Conservation (phyloP, 2,329 filamentous ascomycete species). For the Decorospora gaudefroyi region DNA sequence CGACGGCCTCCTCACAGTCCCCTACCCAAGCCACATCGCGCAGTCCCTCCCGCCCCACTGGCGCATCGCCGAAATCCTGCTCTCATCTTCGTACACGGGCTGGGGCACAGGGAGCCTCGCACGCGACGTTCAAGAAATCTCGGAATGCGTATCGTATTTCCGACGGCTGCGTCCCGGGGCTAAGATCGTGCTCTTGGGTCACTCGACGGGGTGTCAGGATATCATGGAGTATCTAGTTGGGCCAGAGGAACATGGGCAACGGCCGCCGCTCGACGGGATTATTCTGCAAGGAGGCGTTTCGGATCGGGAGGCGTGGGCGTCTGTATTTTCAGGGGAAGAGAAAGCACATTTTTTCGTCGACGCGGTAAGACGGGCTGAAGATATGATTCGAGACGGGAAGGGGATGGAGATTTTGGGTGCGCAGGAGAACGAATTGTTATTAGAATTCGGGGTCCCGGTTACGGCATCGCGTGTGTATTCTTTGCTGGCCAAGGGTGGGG, state of each 20-base stretch:
- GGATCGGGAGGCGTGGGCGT: slow-evolving; percentile 67
- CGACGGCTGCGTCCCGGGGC: slow-evolving; percentile 47
- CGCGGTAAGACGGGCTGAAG: slow-evolving; percentile 55
- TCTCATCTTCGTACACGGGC: slow-evolving; percentile 58
- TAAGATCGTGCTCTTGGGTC: slow-evolving; percentile 70
- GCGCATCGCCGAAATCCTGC: slow-evolving; percentile 57
- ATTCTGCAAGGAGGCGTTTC: slow-evolving; percentile 81
- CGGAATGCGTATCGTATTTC: slow-evolving; percentile 58
- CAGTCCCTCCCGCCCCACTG: slow-evolving; percentile 55
- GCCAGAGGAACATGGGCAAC: slow-evolving; percentile 35
- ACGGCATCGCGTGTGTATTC: slow-evolving; percentile 64
- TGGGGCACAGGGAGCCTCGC: slow-evolving; percentile 60
- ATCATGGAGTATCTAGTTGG: slow-evolving; percentile 65
- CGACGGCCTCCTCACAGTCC: slow-evolving; percentile 69
- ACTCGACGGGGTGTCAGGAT: slow-evolving; percentile 71
- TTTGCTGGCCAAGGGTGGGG: slow-evolving; percentile 63
- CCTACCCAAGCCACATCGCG: slow-evolving; percentile 60
- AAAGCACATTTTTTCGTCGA: slow-evolving; percentile 13
- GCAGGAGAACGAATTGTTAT: slow-evolving; percentile 34
- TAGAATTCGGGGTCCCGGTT: slow-evolving; percentile 51
- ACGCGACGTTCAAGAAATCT: slow-evolving; percentile 60
- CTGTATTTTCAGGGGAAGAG: slow-evolving; percentile 39
- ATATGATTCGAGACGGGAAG: slow-evolving; percentile 61
- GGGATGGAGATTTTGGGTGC: slow-evolving; percentile 60
- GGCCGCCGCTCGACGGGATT: slow-evolving; percentile 68